Percentiles rank a stretch among this genome's conserved stretches.
Conservation (phyloP, 495 filamentous ascomycete species). For the Poronia punctata region DNA sequence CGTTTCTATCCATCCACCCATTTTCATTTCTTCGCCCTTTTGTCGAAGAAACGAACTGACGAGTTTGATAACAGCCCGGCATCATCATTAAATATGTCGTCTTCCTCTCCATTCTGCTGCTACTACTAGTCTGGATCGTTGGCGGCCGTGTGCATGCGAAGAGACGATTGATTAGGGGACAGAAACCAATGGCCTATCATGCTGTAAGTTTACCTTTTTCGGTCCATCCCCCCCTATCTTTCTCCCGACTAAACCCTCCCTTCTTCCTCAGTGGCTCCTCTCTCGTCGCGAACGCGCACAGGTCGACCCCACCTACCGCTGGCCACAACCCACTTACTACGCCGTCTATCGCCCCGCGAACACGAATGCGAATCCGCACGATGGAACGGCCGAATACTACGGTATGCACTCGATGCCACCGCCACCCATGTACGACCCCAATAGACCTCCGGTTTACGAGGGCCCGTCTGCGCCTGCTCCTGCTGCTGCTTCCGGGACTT, state of each 20-base stretch:
- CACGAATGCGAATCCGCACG: neutral
- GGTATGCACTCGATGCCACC: conserved; percentile 55
- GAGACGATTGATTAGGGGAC: conserved; percentile 52
- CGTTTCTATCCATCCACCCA: conserved; percentile 6
- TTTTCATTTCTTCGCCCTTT: neutral
- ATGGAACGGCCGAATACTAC: conserved; percentile 29
- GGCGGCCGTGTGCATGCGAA: conserved; percentile 61
- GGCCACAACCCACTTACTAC: conserved; percentile 28
- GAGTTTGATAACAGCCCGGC: conserved; percentile 39
- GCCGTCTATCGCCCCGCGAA: conserved; percentile 22
- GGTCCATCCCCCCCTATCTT: neutral
- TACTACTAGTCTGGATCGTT: conserved; percentile 49
- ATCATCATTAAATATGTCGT: conserved; percentile 62
- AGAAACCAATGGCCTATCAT: conserved; percentile 59
- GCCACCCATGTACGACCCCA: conserved; percentile 45
- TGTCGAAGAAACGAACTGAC: conserved; percentile 4
- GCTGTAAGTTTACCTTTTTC: conserved; percentile 39
- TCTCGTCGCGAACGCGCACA: conserved; percentile 45
- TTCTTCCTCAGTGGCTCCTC: conserved; percentile 52
- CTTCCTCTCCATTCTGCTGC: conserved; percentile 47
- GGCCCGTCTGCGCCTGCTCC: conserved; percentile 44
- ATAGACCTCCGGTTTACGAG: conserved; percentile 47
- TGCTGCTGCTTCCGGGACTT: too few species aligned
- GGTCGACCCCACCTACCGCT: conserved; percentile 46
- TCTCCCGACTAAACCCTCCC: neutral